These are phyloP conservation scores for Alternaria gaisen DNA, from an alignment of 2,329 filamentous ascomycete species.

Conservation along the genomic window DNA sequence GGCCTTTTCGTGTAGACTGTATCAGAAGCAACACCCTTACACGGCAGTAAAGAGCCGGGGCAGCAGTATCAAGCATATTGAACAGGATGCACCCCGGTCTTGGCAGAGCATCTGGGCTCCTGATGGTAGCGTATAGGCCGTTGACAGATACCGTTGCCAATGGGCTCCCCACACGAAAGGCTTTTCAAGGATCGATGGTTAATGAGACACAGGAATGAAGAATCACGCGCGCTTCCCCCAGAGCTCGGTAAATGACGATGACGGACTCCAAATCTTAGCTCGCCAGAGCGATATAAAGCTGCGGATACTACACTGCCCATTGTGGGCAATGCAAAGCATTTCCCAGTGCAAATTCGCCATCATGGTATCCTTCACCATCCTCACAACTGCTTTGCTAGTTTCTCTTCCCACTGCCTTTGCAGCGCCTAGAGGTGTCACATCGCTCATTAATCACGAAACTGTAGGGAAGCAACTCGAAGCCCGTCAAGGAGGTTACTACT, in stretches of 20 bases:
- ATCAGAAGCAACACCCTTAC: background rate
- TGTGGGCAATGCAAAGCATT: background rate
- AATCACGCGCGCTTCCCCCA: background rate
- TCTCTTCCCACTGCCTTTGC: slow-evolving; percentile 1
- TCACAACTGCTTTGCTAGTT: slow-evolving; percentile 4
- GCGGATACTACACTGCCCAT: background rate
- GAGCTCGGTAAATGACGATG: background rate
- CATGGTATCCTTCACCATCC: slow-evolving; percentile 12
- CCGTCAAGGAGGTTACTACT: slow-evolving; percentile 58
- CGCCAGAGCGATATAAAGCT: background rate
- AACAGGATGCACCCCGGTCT: slow-evolving; percentile 3
- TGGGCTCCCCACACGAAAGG: background rate
- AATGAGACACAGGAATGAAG: background rate
- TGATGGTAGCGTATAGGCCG: background rate
- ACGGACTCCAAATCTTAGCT: background rate
- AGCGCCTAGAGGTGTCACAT: slow-evolving; percentile 5
- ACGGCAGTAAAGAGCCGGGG: slow-evolving; percentile 4
- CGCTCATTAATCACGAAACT: slow-evolving; percentile 15
- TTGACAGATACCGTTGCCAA: slow-evolving; percentile 1
- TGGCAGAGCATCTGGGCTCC: slow-evolving; percentile 2
- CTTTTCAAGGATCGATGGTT: background rate
- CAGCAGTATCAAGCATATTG: slow-evolving; percentile 7
- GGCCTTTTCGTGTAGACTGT: background rate
- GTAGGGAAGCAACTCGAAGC: slow-evolving; percentile 18
- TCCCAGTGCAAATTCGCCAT: background rate